Base-by-base conservation (phyloP, 495 filamentous ascomycete genomes). In the Parathielavia hyrcaniae region DNA sequence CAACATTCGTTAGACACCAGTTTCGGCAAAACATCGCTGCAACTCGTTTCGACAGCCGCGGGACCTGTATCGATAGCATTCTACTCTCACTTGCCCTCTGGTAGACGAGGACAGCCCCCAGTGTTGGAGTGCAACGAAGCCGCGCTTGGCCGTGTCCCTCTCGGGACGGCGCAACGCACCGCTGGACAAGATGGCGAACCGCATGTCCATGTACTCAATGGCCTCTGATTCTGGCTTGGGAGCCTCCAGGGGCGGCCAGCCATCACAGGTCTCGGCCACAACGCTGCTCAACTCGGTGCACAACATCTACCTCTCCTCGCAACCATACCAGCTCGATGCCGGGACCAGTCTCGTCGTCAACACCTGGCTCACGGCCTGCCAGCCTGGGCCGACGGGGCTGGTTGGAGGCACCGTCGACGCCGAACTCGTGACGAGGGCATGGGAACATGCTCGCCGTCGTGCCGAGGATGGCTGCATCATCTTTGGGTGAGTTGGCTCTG, bases 381-480 rank as follows among this genome's bases (percentile, higher is more conserved):
- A 85, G 61, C 70, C 77, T 5, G 80, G 82, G 47, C 78, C 79
- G 0, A 84, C 88, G 64, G 88, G 86, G 30, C 79, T 78, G 14
- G 74, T 74, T 39, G 89, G 88, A 26, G 90, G 89, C 22, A 88
- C 86, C 0, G 81, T 97, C 39, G 93, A 98, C 66, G 75, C 79
- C 54, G 85, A 88, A 22, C 66, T 98, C 54, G 89, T 87, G 1
- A 77, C 83, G 16, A 81, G 89, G 66, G 93, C 91, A 30, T 98
- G 93, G 93, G 93, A 98, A 73, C 93, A 98, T 81, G 93, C 95
- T 53, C 81, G 93, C 61, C 81, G 93, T 47, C 82, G 93, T 74
- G 93, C 93, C 40, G 93, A 98, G 69, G 93, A 98, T 76, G 92
- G 90, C 13, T 96, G 91, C 67, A 89, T 98, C 59, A 77, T 96